A percentile compares a stretch with the other conserved stretches of the same genome.
Evolutionary conservation across 768 basidiomycete genomes (phyloP).

Genomic region (Lactarius akahatsu): DNA sequence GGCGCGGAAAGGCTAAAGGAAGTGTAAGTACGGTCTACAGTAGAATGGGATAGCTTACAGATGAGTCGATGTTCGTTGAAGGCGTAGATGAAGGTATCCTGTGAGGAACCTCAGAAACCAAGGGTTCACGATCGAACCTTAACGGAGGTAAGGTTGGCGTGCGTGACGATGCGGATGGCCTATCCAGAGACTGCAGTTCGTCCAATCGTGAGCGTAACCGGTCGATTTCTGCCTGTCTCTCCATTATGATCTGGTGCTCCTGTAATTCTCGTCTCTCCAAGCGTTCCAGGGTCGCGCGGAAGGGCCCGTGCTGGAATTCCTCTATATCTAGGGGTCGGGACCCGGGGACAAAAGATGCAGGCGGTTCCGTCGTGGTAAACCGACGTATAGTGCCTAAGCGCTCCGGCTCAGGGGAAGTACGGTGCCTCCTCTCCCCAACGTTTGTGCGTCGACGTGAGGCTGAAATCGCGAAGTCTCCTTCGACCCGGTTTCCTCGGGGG

Average conservation of each 20-base stretch:
- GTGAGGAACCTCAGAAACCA: slow-evolving; percentile 9
- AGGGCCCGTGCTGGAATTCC: slow-evolving; percentile 34
- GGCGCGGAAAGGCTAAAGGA: slow-evolving; percentile 17
- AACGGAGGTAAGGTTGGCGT: slow-evolving; percentile 29
- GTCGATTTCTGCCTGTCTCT: slow-evolving; percentile 28
- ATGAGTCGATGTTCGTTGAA: neutral
- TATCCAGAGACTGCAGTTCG: slow-evolving; percentile 21
- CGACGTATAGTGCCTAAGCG: slow-evolving; percentile 15
- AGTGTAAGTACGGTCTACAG: neutral
- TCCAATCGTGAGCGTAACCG: slow-evolving; percentile 25
- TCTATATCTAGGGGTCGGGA: slow-evolving; percentile 29
- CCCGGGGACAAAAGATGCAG: slow-evolving; percentile 1
- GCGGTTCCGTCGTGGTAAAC: slow-evolving; percentile 3
- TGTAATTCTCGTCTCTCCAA: slow-evolving; percentile 17
- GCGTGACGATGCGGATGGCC: slow-evolving; percentile 14
- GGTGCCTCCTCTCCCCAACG: slow-evolving; percentile 17
- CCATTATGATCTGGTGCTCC: slow-evolving; percentile 23
- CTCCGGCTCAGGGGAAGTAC: slow-evolving; percentile 10
- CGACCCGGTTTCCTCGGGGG: slow-evolving; percentile 15
- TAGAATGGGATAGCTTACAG: slow-evolving; percentile 3
- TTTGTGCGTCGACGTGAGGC: slow-evolving; percentile 13
- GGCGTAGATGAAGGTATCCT: slow-evolving; percentile 16
- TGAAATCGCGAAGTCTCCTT: slow-evolving; percentile 17
- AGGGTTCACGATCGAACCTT: slow-evolving; percentile 22
- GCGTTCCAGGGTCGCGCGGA: slow-evolving; percentile 32